These are phyloP conservation scores for Hanseniaspora occidentalis DNA, from an alignment of 805 yeast genomes.

Conservation along the genomic window DNA sequence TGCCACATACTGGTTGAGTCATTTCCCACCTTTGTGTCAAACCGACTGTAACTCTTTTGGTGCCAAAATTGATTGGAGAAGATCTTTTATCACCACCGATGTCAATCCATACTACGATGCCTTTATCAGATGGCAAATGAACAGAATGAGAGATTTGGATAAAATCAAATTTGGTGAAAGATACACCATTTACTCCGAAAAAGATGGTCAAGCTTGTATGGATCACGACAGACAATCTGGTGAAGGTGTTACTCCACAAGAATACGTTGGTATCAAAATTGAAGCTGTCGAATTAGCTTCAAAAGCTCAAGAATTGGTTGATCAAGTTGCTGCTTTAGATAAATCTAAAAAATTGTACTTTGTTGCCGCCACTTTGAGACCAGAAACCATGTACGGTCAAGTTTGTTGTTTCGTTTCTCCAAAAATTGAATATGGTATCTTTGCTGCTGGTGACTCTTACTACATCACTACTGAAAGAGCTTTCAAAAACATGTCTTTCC, in stretches of 20 bases:
- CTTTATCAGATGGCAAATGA: slow-evolving; percentile 94
- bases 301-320: slow-evolving; percentile 27
- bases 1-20: slow-evolving; percentile 79
- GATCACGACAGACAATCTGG: slow-evolving; percentile 97
- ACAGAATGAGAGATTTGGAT: slow-evolving; percentile 67
- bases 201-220: slow-evolving; percentile 99
- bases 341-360: slow-evolving; percentile 56
- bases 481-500: slow-evolving; percentile 93
- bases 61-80: slow-evolving; percentile 95
- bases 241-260: slow-evolving; percentile 95
- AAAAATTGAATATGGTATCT: slow-evolving; percentile 82
- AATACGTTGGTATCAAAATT: slow-evolving; percentile 88
- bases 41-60: slow-evolving; percentile 72
- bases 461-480: slow-evolving; percentile 89
- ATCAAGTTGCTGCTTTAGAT: slow-evolving; percentile 24
- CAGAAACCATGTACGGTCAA: slow-evolving; percentile 98
- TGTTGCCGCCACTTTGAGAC: slow-evolving; percentile 95
- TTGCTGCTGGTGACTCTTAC: slow-evolving; percentile 66
- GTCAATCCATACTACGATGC: slow-evolving; percentile 91
- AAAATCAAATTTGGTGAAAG: slow-evolving; percentile 97
- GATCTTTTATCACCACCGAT: slow-evolving; percentile 91
- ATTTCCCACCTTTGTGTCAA: slow-evolving; percentile 85
- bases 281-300: slow-evolving; percentile 46
- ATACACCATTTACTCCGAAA: slow-evolving; percentile 92
- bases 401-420: slow-evolving; percentile 97